phyloP scores from a whole-genome alignment of 2,329 filamentous ascomycete species.

The Drechslerella stenobrocha region DNA sequence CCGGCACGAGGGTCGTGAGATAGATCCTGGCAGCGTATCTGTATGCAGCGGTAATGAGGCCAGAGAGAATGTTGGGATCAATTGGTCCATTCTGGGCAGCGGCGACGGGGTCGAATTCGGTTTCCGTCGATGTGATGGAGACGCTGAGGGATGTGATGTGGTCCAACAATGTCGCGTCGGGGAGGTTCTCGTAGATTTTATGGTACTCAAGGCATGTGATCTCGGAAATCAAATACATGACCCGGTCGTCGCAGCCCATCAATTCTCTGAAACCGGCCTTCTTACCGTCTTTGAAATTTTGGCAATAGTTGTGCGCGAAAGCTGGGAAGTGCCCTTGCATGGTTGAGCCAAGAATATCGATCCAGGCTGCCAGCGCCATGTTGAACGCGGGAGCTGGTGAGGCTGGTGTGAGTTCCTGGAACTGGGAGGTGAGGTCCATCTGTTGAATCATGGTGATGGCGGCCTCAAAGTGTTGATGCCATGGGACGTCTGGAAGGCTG shows the following conservation, averaged over 20 bases:
- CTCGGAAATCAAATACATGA: conserved; percentile 98
- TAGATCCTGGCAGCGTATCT: conserved; percentile 91
- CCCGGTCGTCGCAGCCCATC: conserved; percentile 95
- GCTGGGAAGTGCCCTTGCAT: conserved; percentile 83
- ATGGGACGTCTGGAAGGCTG: conserved; percentile 84
- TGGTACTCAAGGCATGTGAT: conserved; percentile 93
- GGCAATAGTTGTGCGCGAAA: conserved; percentile 92
- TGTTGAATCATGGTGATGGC: conserved; percentile 82
- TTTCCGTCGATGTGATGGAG: conserved; percentile 81
- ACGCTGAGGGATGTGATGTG: conserved; percentile 86
- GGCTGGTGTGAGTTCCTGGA: conserved; percentile 60
- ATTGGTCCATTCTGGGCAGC: conserved; percentile 69
- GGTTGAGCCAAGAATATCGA: conserved; percentile 92
- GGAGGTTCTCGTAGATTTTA: conserved; percentile 74
- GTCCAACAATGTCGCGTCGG: conserved; percentile 81
- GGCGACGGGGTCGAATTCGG: conserved; percentile 59
- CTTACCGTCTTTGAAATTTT: conserved; percentile 74
- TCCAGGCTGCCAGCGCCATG: conserved; percentile 93
- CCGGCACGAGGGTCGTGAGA: conserved; percentile 91
- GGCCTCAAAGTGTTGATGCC: conserved; percentile 96
- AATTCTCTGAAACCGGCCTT: conserved; percentile 80
- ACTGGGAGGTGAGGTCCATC: conserved; percentile 73
- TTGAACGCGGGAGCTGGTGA: conserved; percentile 70
- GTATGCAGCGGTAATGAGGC: conserved; percentile 88
- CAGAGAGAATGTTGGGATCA: conserved; percentile 77